These are phyloP conservation scores for Exophiala aquamarina DNA, from an alignment of 2,329 filamentous ascomycete genomes.

Conservation along the genomic window DNA sequence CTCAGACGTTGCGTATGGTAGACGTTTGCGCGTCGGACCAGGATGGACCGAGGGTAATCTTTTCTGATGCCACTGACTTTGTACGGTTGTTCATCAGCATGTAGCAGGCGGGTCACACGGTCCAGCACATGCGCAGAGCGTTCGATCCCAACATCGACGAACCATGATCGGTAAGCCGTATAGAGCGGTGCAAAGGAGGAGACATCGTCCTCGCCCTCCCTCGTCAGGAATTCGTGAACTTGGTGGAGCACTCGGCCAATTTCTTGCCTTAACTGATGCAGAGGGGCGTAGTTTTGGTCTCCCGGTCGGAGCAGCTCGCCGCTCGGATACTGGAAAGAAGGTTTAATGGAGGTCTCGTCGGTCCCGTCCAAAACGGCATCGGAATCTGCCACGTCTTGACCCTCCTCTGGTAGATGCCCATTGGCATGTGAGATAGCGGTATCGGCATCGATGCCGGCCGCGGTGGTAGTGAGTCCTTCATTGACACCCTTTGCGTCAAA, in stretches of 20 bases:
- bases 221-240: constrained; percentile 79
- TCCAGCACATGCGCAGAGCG: constrained; percentile 91
- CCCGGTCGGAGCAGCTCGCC: constrained; percentile 74
- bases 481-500: constrained; percentile 79
- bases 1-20: constrained; percentile 94
- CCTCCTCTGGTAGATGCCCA: constrained; percentile 28
- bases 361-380: constrained; percentile 56
- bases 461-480: constrained; percentile 46
- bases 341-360: constrained; percentile 65
- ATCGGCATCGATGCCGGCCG: constrained; percentile 39
- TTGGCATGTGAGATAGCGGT: constrained; percentile 48
- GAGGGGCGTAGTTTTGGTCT: constrained; percentile 66
- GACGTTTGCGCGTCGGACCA: constrained; percentile 88
- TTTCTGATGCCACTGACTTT: constrained; percentile 92
- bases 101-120: constrained; percentile 78
- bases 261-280: constrained; percentile 78
- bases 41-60: constrained; percentile 85
- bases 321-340: constrained; percentile 83
- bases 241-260: constrained; percentile 78
- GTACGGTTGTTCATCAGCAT: constrained; percentile 85
- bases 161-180: constrained; percentile 91
- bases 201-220: constrained; percentile 91
- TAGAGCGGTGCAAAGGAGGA: constrained; percentile 92
- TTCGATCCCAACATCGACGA: constrained; percentile 95
- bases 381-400: constrained; percentile 39